Base-by-base conservation (phyloP, 2,329 filamentous ascomycete genomes). In the Fusarium praegraminearum region DNA sequence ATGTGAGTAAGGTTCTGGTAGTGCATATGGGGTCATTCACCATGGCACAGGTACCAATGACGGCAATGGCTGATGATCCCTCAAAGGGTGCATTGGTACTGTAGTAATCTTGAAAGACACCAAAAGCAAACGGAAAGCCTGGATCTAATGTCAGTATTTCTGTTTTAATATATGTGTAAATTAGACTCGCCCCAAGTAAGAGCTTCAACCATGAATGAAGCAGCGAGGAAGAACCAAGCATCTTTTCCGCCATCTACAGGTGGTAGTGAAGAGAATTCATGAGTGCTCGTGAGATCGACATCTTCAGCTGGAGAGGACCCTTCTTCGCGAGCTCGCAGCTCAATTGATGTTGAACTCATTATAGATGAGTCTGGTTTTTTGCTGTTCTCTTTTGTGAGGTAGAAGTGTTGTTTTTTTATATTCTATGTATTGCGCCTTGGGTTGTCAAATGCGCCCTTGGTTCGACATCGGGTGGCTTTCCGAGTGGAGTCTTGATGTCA, bases 61-160 rank as follows among this genome's bases (percentile, higher is more conserved):
- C 81, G 32, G 89, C 84, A 51, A 91, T 87, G 44, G 83, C 80
- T 30, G 83, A 80, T 0, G 83, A 83, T 4, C 83, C 83, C 5
- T 80, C 78, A 57, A 92, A 92, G 2, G 87, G 85, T 7, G 83
- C 83, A 61, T 89, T 83, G 2, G 81, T 85, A 36, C 82, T 85
- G 76, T 93, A 93, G 77, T 91, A 90, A 53, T 90, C 84, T 70
- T 92, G 89, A 73, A 93, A 92, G 26, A 93, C 84, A 44, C 90
- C 91, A 75, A 90, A 93, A 0, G 89, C 84, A 58, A 89, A 89
- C 0, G 89, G 87, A 59, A 92, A 91, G 3, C 90, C 89, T 91
- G 41, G 0, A 30, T 0, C 5, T 1, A 2, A 3, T 30, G 18
- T 64, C 3, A 53, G 9, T 7, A 3, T 7, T 7, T 16, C 4